Evolutionary conservation across 345 rosid species (phyloP), one percentile per base, ranked within the genome.

Genomic region (Pistacia atlantica): DNA sequence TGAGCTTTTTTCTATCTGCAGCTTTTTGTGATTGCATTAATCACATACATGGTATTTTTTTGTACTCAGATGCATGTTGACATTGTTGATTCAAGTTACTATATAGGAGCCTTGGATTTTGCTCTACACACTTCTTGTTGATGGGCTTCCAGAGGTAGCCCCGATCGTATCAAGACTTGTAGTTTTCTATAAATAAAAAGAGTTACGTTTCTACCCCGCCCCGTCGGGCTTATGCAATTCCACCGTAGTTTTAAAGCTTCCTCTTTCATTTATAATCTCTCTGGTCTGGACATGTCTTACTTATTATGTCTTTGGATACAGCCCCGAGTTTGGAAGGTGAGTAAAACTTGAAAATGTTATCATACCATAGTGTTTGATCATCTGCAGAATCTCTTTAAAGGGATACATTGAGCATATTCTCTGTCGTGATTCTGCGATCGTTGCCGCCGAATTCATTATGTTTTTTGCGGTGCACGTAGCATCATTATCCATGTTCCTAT

Each of bases 31-130:
- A 55, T 74, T 57, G 83, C 77, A 51, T 3, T 67, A 2, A 71
- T 83, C 16, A 14, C 76, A 0, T 69, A 69, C 67, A 77, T 83
- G 4, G 8, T 80, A 11, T 83, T 80, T 56, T 11, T 77, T 17
- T 76, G 79, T 10, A 77, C 86, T 18, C 56, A 45, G 67, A 69
- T 77, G 79, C 22, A 22, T 25, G 4, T 25, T 25, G 72, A 49
- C 25, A 4, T 31, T 69, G 4, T 14, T 49, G 11, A 20, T 4
- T 58, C 72, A 49, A 51, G 11, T 48, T 69, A 69, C 48, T 69
- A 49, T 12, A 12, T 49, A 38, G 59, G 58, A 11, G 58, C 72
- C 16, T 25, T 69, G 4, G 14, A 20, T 17, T 49, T 13, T 22
- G 35, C 42, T 1, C 3, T 6, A 2, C 16, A 13, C 42, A 8